Evolutionary conservation across 768 basidiomycete species (phyloP), one percentile per base, ranked within the genome.

Genomic region (Kwoniella bestiolae): DNA sequence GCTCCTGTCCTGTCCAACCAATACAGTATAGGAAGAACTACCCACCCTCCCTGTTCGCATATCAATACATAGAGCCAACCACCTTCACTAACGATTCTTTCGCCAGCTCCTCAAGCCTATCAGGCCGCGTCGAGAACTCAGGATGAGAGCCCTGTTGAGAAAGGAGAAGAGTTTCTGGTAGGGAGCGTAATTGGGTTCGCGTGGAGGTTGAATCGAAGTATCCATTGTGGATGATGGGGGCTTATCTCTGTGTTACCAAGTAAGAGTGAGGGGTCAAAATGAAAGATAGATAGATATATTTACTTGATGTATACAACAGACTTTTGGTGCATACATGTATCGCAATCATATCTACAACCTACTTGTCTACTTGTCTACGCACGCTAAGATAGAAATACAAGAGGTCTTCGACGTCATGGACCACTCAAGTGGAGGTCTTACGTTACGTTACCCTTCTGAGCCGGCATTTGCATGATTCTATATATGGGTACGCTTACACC

Each of bases 31-130:
- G 8, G 28, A 25, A 14, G 14, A 50, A n/a, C n/a, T n/a, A n/a
- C 70, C 62, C 51, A 66, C 70, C 88, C 44, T 82, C 84, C 34
- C 83, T 83, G 73, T 94, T 94, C 55, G 86, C 86, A 86, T 85
- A 0, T 92, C 92, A 9, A 91, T 91, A 67, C 88, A 73, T 92
- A 94, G 82, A 87, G 83, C 82, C 88, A 94, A 8, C 90, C 84
- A 32, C 85, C 80, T 65, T 85, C 83, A 59, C 79, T 84, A 84
- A 73, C 56, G 82, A 83, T 69, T 82, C 75, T 78, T 83, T 83
- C 4, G 83, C 83, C 2, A 80, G 77, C 51, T 81, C 78, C 56
- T 79, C 82, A 3, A 85, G 80, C 64, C 83, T 81, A 6, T 84
- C 84, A 0, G 84, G 81, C 67, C 84, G 41, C 34, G 68, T 71